Percentiles rank a stretch among this genome's conserved stretches.
phyloP scores from a whole-genome alignment of 495 filamentous ascomycete genomes.

The Penicillium paradoxum region DNA sequence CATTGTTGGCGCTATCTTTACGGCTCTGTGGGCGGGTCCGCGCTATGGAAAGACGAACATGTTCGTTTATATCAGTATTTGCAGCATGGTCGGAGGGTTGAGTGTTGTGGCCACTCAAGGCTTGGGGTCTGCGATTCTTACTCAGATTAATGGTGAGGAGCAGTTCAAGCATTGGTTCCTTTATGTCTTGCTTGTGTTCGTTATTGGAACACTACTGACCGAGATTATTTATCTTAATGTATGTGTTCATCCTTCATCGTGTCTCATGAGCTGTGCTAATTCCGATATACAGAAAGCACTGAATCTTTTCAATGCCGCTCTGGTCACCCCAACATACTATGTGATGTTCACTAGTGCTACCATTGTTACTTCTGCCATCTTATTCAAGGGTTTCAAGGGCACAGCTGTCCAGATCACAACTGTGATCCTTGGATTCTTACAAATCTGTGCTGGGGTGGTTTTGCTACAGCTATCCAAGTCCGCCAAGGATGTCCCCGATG shows the following conservation, averaged over 20 bases:
- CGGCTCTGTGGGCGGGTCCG: constrained; percentile 79
- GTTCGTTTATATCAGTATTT: constrained; percentile 95
- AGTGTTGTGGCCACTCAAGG: constrained; percentile 96
- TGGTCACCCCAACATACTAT: constrained; percentile 98
- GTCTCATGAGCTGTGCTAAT: constrained; percentile 20
- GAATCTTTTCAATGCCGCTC: constrained; percentile 93
- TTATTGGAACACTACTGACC: constrained; percentile 77
- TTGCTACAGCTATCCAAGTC: constrained; percentile 96
- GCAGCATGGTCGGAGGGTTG: constrained; percentile 88
- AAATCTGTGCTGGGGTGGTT: constrained; percentile 95
- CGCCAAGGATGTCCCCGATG: constrained; percentile 92
- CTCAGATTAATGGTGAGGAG: constrained; percentile 69
- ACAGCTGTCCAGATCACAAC: constrained; percentile 75
- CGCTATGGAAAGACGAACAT: constrained; percentile 94
- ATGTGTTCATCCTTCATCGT: constrained; percentile 33
- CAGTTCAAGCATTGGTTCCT: constrained; percentile 99
- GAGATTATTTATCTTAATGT: constrained; percentile 97
- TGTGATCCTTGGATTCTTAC: constrained; percentile 87
- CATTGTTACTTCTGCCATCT: constrained; percentile 85
- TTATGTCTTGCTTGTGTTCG: constrained; percentile 88
- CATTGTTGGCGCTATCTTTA: constrained; percentile 63
- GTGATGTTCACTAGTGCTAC: constrained; percentile 95
- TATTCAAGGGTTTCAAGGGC: constrained; percentile 94
- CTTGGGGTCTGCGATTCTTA: constrained; percentile 83
- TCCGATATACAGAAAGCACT: constrained; percentile 79